phyloP scores from a whole-genome alignment of 2,329 filamentous ascomycete species.

The Nannizzia gypsea region DNA sequence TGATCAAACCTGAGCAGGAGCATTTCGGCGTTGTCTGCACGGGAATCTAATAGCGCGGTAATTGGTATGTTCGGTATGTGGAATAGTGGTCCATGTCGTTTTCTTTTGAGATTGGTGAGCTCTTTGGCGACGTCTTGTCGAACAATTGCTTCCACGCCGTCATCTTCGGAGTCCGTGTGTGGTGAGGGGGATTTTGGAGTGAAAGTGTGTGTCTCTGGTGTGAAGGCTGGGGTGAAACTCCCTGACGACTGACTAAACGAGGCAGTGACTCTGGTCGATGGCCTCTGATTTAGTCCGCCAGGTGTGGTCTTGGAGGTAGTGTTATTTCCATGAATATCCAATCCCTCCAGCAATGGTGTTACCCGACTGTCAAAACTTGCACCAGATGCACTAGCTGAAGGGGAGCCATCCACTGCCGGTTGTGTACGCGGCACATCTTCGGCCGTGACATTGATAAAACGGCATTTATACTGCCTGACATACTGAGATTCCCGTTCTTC shows the following conservation, averaged over 20 bases:
- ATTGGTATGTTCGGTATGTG: neutral
- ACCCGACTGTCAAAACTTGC: neutral
- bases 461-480: neutral
- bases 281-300: too few relatives aligned
- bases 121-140: slow-evolving; percentile 17
- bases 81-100: neutral
- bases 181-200: neutral
- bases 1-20: slow-evolving; percentile 52
- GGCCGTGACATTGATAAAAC: neutral
- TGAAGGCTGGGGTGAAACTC: neutral
- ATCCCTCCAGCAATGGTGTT: neutral
- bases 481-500: neutral
- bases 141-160: slow-evolving; percentile 43
- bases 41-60: slow-evolving; percentile 24
- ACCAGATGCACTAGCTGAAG: neutral
- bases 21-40: slow-evolving; percentile 46
- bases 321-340: neutral
- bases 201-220: neutral
- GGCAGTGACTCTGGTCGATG: too few relatives aligned
- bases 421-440: neutral
- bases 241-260: neutral
- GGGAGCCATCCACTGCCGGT: neutral
- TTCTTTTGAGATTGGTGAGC: neutral
- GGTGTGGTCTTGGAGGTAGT: neutral
- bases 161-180: slow-evolving; percentile 18